Conservation (phyloP, 2,329 filamentous ascomycete species). For the Alternaria metachromatica region DNA sequence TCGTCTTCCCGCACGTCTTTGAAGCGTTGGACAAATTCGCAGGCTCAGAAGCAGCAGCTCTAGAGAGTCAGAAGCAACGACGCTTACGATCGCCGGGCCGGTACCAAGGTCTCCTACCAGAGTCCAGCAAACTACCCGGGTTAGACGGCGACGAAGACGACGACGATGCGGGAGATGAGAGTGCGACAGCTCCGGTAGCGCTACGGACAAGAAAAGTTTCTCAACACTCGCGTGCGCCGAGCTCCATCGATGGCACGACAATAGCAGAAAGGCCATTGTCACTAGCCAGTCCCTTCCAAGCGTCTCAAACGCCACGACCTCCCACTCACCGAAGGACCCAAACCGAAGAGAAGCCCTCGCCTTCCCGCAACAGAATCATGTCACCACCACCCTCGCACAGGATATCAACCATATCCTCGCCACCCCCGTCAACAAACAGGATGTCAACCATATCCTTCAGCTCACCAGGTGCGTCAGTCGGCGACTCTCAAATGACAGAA, state of each 20-base stretch:
- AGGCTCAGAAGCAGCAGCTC: conserved; percentile 1
- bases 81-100: conserved; percentile 37
- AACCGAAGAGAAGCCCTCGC: conserved; percentile 22
- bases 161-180: conserved; percentile 38
- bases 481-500: conserved; percentile 37
- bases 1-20: conserved; percentile 91
- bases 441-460: conserved; percentile 15
- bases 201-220: conserved; percentile 30
- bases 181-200: conserved; percentile 27
- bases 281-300: conserved; percentile 7
- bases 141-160: conserved; percentile 27
- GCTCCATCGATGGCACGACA: conserved; percentile 13
- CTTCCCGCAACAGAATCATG: conserved; percentile 25
- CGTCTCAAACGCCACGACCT: conserved; percentile 11
- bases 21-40: conserved; percentile 78
- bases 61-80: conserved; percentile 26
- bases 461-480: conserved; percentile 30
- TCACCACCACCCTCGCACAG: conserved; percentile 30
- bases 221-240: conserved; percentile 22
- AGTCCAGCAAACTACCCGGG: conserved; percentile 24
- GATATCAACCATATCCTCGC: conserved; percentile 4
- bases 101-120: conserved; percentile 36
- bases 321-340: conserved; percentile 5
- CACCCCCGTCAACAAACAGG: conserved; percentile 10
- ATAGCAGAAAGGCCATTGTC: conserved; percentile 5